These are phyloP conservation scores for Ensete glaucum DNA, from an alignment of 176 grass and related monocot genomes.

Conservation along the genomic window DNA sequence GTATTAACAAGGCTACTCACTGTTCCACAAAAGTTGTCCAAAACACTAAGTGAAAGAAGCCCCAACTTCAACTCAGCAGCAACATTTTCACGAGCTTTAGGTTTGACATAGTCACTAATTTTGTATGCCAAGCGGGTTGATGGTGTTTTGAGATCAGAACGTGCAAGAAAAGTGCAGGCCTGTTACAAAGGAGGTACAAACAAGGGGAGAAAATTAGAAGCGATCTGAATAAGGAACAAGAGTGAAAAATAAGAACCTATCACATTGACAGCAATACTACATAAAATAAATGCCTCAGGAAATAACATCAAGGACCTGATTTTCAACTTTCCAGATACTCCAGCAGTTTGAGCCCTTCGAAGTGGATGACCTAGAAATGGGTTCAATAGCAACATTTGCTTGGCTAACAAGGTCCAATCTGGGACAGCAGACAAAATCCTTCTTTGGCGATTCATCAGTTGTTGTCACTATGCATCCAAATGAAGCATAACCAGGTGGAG, in stretches of 20 bases:
- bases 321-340: slow-evolving; percentile 99
- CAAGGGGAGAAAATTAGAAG: neutral
- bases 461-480: slow-evolving; percentile 84
- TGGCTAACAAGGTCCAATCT: slow-evolving; percentile 72
- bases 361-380: slow-evolving; percentile 72
- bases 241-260: slow-evolving; percentile 11
- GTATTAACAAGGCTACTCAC: slow-evolving; percentile 37
- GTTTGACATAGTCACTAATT: slow-evolving; percentile 74
- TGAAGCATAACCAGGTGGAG: slow-evolving; percentile 84
- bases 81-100: slow-evolving; percentile 79
- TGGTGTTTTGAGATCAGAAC: slow-evolving; percentile 88
- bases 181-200: slow-evolving; percentile 26
- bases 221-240: slow-evolving; percentile 10
- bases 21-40: slow-evolving; percentile 76
- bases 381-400: slow-evolving; percentile 61
- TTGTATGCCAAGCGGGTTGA: slow-evolving; percentile 64
- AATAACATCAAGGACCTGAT: slow-evolving; percentile 47
- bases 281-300: slow-evolving; percentile 3
- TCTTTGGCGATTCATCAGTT: slow-evolving; percentile 72
- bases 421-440: slow-evolving; percentile 76
- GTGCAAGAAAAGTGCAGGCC: slow-evolving; percentile 86
- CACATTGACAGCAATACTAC: slow-evolving; percentile 2
- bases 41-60: slow-evolving; percentile 73
- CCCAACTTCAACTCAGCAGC: slow-evolving; percentile 76
- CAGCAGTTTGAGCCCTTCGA: slow-evolving; percentile 73